phyloP scores from a whole-genome alignment of 1,284 basidiomycete species.

The Boletus albobrunnescens region DNA sequence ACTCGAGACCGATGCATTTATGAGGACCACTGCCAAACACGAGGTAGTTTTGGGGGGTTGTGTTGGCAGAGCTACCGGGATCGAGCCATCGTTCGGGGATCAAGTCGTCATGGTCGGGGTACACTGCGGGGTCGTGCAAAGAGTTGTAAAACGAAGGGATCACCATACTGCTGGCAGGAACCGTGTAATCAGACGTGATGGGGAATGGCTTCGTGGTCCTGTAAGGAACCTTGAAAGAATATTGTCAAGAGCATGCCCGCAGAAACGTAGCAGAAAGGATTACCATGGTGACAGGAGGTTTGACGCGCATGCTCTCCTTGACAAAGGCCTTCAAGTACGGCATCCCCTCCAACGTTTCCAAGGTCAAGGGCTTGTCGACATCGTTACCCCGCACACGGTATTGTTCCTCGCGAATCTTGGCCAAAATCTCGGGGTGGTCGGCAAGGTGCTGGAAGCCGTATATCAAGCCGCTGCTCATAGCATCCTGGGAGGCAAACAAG shows the following conservation, averaged over 20 bases:
- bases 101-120: conserved; percentile 84
- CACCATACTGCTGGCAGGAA: conserved; percentile 89
- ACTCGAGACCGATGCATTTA: conserved; percentile 91
- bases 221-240: conserved; percentile 78
- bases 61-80: conserved; percentile 73
- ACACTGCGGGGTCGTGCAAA: conserved; percentile 85
- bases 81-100: conserved; percentile 93
- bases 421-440: conserved; percentile 86
- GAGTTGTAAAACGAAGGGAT: conserved; percentile 97
- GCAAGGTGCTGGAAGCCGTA: conserved; percentile 96
- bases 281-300: conserved; percentile 92
- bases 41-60: conserved; percentile 91
- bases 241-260: conserved; percentile 5
- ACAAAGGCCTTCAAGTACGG: conserved; percentile 88
- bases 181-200: conserved; percentile 86
- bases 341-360: conserved; percentile 92
- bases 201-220: conserved; percentile 86
- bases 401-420: conserved; percentile 91
- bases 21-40: conserved; percentile 95
- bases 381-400: conserved; percentile 80
- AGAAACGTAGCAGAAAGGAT: conserved; percentile 18
- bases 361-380: conserved; percentile 74
- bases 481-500: conserved; percentile 97
- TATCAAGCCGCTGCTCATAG: conserved; percentile 92
- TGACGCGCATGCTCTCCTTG: conserved; percentile 87